Percentiles rank a stretch among this genome's conserved stretches.
These are phyloP conservation scores for Tolypocladium ovalisporum DNA, from an alignment of 2,329 filamentous ascomycete species.

Conservation along the genomic window DNA sequence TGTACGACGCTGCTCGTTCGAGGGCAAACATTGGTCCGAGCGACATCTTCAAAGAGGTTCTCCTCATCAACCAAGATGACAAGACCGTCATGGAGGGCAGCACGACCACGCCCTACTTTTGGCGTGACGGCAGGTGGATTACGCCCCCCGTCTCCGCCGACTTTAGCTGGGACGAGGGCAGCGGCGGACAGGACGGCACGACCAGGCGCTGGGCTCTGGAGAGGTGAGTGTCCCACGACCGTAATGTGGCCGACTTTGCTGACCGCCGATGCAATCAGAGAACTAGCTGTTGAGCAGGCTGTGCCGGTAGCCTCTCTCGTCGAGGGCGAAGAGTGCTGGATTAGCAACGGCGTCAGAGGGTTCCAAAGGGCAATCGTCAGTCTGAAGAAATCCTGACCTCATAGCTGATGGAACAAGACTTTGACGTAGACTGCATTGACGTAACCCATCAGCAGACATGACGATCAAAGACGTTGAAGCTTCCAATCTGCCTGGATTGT, in stretches of 20 bases:
- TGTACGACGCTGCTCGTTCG: slow-evolving; percentile 60
- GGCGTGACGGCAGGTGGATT: slow-evolving; percentile 61
- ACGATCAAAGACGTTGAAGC: background rate
- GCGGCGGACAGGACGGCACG: slow-evolving; percentile 74
- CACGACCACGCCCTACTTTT: slow-evolving; percentile 74
- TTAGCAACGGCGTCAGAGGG: slow-evolving; percentile 80
- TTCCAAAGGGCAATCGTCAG: slow-evolving; percentile 46
- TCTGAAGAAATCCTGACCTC: slow-evolving; percentile 12
- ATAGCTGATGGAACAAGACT: background rate
- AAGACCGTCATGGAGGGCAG: slow-evolving; percentile 76
- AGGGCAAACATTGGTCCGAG: slow-evolving; percentile 43
- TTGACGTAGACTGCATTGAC: background rate
- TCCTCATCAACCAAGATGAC: slow-evolving; percentile 53
- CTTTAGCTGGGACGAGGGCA: slow-evolving; percentile 29
- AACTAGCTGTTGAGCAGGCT: slow-evolving; percentile 53
- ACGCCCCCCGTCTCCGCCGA: slow-evolving; percentile 55
- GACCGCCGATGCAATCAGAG: slow-evolving; percentile 19
- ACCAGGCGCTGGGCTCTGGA: slow-evolving; percentile 76
- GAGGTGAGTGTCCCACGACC: slow-evolving; percentile 28
- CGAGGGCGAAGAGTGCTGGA: slow-evolving; percentile 71
- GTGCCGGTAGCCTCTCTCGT: slow-evolving; percentile 49
- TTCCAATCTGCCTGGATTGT: background rate
- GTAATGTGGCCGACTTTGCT: background rate
- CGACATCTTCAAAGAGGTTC: slow-evolving; percentile 53
- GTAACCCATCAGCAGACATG: background rate